phyloP scores from a whole-genome alignment of 139 green algal species.

The Micractinium conductrix region DNA sequence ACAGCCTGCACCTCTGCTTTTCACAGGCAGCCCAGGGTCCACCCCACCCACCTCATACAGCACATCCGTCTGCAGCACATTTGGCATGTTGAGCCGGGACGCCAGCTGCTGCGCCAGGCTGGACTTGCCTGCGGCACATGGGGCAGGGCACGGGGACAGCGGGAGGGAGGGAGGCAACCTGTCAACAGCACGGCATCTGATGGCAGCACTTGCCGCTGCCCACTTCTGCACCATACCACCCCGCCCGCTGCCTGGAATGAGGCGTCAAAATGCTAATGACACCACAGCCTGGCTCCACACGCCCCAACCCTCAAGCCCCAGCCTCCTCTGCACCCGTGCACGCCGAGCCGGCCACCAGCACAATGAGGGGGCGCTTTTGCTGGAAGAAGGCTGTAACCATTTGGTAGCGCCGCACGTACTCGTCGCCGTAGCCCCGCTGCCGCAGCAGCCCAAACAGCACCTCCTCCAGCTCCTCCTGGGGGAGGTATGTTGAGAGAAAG shows the following conservation, averaged over 20 bases:
- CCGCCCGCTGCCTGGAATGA: no score
- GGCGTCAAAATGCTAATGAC: no score
- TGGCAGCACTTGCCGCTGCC: no score
- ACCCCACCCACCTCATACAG: slow-evolving; percentile 73
- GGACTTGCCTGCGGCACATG: slow-evolving; percentile 81
- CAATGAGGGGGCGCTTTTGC: slow-evolving; percentile 77
- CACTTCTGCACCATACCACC: no score
- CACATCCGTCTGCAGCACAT: slow-evolving; percentile 92
- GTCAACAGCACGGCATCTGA: no score
- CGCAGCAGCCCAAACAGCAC: slow-evolving; percentile 84
- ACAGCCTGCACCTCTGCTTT: no score
- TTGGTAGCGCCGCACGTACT: slow-evolving; percentile 82
- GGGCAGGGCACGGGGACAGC: background rate
- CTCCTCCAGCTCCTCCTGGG: slow-evolving; percentile 75
- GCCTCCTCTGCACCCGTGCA: slow-evolving; percentile 66
- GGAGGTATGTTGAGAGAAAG: background rate
- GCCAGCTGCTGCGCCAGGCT: slow-evolving; percentile 91
- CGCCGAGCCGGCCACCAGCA: slow-evolving; percentile 83
- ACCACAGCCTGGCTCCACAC: no score
- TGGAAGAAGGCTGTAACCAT: slow-evolving; percentile 86
- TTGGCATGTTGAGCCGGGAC: slow-evolving; percentile 92
- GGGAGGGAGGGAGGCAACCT: no score
- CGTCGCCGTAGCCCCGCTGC: slow-evolving; percentile 72
- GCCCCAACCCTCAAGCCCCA: no score
- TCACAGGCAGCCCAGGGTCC: no score